Evolutionary conservation across 768 basidiomycete species (phyloP), one percentile per base, ranked within the genome.

Genomic region (Trametes cingulata): DNA sequence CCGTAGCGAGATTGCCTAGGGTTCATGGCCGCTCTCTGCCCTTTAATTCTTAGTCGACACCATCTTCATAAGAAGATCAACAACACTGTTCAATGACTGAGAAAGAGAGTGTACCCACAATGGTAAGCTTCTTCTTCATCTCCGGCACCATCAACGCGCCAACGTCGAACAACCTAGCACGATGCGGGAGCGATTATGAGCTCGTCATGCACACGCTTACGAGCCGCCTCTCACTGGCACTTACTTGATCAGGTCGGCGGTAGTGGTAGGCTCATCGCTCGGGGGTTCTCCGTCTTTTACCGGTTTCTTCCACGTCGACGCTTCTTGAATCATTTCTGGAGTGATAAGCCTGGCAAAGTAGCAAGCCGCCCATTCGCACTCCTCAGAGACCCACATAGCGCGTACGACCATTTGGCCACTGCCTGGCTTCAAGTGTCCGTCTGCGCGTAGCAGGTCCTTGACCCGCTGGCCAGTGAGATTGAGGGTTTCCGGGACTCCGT

Each of bases 331-430:
- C 50, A 62, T 53, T 14, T 52, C 61, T 19, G 42, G 50, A 9
- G 29, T 52, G 55, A 62, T 42, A 17, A 40, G n/a, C 37, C 61
- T 43, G 25, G 55, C 27, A 25, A 45, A 62, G 36, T 62, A 62
- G 27, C 50, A 52, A 17, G 62, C 49, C 40, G 52, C 37, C 43
- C 46, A 39, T 6, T 15, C 19, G 20, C 20, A 19, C 19, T 51
- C 27, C 35, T 48, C 56, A 1, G 62, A 41, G 19, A 58, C 52
- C 47, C 50, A 63, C 41, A 55, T 29, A 8, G 33, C 41, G n/a
- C 62, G 52, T 14, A 55, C 47, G 20, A 63, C 15, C 5, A 27
- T 6, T 17, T 51, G 53, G 6, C 47, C 43, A 33, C 45, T 52
- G 1, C 43, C 49, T 2, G 62, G 58, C 29, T 40, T 46, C 24